These are phyloP conservation scores for Orbilia ellipsospora DNA, from an alignment of 2,329 filamentous ascomycete species.

Conservation along the genomic window DNA sequence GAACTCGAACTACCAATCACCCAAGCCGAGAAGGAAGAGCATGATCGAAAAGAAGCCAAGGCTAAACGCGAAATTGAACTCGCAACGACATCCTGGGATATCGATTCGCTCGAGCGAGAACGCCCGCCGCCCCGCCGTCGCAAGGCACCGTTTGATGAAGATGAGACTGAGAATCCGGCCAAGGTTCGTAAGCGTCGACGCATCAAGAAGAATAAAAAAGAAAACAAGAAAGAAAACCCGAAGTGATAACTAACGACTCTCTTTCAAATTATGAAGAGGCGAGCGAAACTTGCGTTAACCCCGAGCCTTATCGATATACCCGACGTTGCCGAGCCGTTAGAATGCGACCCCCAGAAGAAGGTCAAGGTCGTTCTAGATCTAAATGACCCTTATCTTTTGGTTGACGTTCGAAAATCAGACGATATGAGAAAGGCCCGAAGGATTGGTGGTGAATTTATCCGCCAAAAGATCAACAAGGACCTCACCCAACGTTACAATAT, in stretches of 20 bases:
- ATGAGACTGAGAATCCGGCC: slow-evolving; percentile 69
- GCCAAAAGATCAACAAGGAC: slow-evolving; percentile 74
- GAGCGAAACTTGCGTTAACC: slow-evolving; percentile 54
- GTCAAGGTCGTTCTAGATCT: slow-evolving; percentile 86
- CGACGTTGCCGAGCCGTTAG: slow-evolving; percentile 74
- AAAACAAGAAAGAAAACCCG: slow-evolving; percentile 53
- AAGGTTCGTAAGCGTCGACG: slow-evolving; percentile 56
- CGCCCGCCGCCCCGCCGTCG: slow-evolving; percentile 23
- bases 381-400: slow-evolving; percentile 85
- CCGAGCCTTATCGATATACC: slow-evolving; percentile 64
- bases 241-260: slow-evolving; percentile 47
- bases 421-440: slow-evolving; percentile 71
- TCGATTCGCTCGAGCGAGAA: slow-evolving; percentile 26
- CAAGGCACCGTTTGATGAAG: slow-evolving; percentile 75
- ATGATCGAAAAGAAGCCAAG: slow-evolving; percentile 78
- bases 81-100: slow-evolving; percentile 68
- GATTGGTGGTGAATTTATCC: slow-evolving; percentile 70
- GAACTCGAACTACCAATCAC: slow-evolving; percentile 67
- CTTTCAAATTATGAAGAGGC: slow-evolving; percentile 36
- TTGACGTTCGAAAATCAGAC: slow-evolving; percentile 77
- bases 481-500: slow-evolving; percentile 89
- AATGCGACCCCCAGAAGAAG: slow-evolving; percentile 71
- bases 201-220: slow-evolving; percentile 51
- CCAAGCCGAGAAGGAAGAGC: slow-evolving; percentile 63
- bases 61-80: slow-evolving; percentile 83